Base-by-base conservation (phyloP, 2,329 filamentous ascomycete genomes). In the Rasamsonia emersonii region DNA sequence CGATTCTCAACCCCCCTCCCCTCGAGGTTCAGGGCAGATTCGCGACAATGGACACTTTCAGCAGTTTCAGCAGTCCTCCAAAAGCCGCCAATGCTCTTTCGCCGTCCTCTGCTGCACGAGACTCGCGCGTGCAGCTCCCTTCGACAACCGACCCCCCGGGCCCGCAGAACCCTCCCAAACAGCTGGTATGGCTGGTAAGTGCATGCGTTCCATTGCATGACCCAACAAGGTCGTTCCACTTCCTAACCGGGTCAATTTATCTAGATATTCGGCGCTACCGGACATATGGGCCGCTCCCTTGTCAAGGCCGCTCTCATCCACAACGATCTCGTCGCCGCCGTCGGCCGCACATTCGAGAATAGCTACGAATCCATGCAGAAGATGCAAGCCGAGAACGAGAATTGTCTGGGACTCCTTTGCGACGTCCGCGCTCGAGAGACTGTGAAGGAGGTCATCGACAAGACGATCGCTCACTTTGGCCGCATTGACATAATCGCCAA, bases 201-300 rank as follows among this genome's bases (percentile, higher is more conserved):
- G n/a, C n/a, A n/a, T n/a, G n/a, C n/a, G n/a, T n/a, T n/a, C n/a
- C n/a, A n/a, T n/a, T n/a, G n/a, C n/a, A n/a, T n/a, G n/a, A n/a
- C n/a, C n/a, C n/a, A n/a, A n/a, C n/a, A n/a, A 26, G 24, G 15
- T 14, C 11, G 17, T 30, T 35, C 35, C 19, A n/a, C 28, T 25
- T 20, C 26, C 19, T 19, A 30, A 25, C 31, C 11, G 17, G 9
- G 11, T n/a, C 23, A 31, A 39, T 40, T 18, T 14, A 21, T 38
- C 9, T 24, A 86, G 85, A 70, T 96, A 33, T 98, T 95, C 59
- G 91, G 91, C 29, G 88, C 86, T 29, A 95, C 88, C n/a, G 91
- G 91, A 35, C 91, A 98, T 51, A 93, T 96, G 71, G 91, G 91
- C 37, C 80, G 86, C 32, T 93, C 84, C 5, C 75, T 96, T 13